Percentiles rank a stretch among this genome's conserved stretches.
These are phyloP conservation scores for Talaromyces islandicus DNA, from an alignment of 2,329 filamentous ascomycete genomes.

Conservation along the genomic window DNA sequence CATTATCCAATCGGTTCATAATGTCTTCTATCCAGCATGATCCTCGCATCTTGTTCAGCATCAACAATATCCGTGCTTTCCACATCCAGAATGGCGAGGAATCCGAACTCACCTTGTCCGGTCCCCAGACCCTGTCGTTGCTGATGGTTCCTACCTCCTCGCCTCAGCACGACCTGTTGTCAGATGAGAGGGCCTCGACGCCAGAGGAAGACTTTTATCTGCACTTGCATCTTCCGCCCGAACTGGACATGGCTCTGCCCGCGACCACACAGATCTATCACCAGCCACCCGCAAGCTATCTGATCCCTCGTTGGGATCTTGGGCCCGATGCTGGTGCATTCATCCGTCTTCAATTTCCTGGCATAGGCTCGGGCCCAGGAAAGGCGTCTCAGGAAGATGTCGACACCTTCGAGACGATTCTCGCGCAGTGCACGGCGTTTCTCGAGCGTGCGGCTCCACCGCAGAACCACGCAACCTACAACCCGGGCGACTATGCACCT, in stretches of 20 bases:
- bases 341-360: slow-evolving; percentile 85
- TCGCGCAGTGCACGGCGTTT: slow-evolving; percentile 96
- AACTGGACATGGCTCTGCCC: slow-evolving; percentile 86
- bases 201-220: slow-evolving; percentile 92
- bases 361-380: slow-evolving; percentile 57
- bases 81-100: slow-evolving; percentile 87
- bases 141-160: slow-evolving; percentile 93
- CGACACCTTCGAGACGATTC: slow-evolving; percentile 94
- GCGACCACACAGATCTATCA: slow-evolving; percentile 97
- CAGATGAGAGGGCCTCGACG: slow-evolving; percentile 45
- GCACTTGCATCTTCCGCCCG: slow-evolving; percentile 87
- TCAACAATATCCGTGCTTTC: slow-evolving; percentile 84
- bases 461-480: slow-evolving; percentile 52
- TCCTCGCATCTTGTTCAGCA: slow-evolving; percentile 35
- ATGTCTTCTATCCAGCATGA: slow-evolving; percentile 21
- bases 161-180: slow-evolving; percentile 53
- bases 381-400: slow-evolving; percentile 80
- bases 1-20: background rate
- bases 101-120: slow-evolving; percentile 71
- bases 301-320: slow-evolving; percentile 92
- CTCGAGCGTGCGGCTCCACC: slow-evolving; percentile 72
- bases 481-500: slow-evolving; percentile 72
- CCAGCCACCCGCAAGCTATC: slow-evolving; percentile 83
- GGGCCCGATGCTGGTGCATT: slow-evolving; percentile 85
- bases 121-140: slow-evolving; percentile 84